A percentile compares a stretch with the other conserved stretches of the same genome.
Evolutionary conservation across 2,329 filamentous ascomycete species (phyloP).

Genomic region (Sarocladium kiliense): DNA sequence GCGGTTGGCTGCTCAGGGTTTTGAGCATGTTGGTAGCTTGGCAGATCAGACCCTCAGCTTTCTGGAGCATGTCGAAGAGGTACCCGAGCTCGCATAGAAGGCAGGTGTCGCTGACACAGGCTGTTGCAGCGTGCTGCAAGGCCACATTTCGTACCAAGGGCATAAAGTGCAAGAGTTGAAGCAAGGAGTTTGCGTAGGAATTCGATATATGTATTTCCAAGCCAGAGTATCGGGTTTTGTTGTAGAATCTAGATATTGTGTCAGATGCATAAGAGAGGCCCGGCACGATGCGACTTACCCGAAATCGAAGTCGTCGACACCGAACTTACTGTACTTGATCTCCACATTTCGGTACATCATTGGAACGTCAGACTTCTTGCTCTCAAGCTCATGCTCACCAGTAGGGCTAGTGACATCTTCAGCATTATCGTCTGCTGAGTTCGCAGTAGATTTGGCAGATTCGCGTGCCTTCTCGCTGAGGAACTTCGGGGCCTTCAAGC

Average conservation of each 20-base stretch:
- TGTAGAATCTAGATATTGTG: conserved; percentile 64
- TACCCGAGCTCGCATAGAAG: conserved; percentile 92
- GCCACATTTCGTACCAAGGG: conserved; percentile 83
- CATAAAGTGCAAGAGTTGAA: conserved; percentile 89
- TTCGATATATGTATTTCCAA: conserved; percentile 96
- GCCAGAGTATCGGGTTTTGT: conserved; percentile 85
- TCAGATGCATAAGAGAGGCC: background rate
- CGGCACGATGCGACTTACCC: conserved; percentile 48
- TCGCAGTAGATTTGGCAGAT: conserved; percentile 39
- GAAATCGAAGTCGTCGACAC: conserved; percentile 99
- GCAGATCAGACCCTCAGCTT: conserved; percentile 88
- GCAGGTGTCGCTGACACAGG: conserved; percentile 78
- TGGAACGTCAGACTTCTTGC: conserved; percentile 75
- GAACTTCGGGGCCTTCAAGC: conserved; percentile 77
- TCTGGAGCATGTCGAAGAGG: conserved; percentile 96
- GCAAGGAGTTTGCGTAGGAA: conserved; percentile 87
- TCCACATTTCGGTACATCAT: conserved; percentile 90
- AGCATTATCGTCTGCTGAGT: conserved; percentile 33
- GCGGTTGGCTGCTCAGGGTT: conserved; percentile 76
- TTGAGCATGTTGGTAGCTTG: conserved; percentile 94
- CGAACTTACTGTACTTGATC: conserved; percentile 98
- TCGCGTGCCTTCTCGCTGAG: conserved; percentile 88
- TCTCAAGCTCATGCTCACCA: conserved; percentile 65
- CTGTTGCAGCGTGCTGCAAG: conserved; percentile 80
- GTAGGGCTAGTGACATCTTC: conserved; percentile 61